Percentiles rank a stretch among this genome's conserved stretches.
Evolutionary conservation across 768 basidiomycete species (phyloP).

Genomic region (Naganishia onofrii): DNA sequence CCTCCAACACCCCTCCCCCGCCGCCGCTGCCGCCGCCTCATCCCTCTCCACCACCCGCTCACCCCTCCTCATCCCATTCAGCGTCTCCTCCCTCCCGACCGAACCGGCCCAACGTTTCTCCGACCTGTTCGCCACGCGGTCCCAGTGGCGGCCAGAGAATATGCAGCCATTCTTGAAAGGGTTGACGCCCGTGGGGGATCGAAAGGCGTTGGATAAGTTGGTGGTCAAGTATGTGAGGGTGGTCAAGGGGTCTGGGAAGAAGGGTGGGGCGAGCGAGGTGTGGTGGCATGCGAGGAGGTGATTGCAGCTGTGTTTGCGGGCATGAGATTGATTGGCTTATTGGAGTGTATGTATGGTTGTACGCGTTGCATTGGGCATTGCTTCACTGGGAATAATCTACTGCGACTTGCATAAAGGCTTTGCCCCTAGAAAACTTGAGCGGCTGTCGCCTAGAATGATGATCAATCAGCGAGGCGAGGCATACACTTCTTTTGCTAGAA

Average conservation of each 20-base stretch:
- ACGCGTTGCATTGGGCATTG: no score
- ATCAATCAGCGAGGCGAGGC: no score
- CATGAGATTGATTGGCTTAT: no score
- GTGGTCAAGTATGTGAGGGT: slow-evolving; percentile 81
- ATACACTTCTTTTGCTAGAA: no score
- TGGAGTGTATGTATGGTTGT: no score
- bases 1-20: slow-evolving; percentile 56
- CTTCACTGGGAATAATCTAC: no score
- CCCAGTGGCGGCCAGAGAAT: slow-evolving; percentile 63
- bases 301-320: background rate
- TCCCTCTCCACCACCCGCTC: slow-evolving; percentile 32
- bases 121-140: slow-evolving; percentile 70
- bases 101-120: slow-evolving; percentile 78
- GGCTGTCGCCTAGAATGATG: no score
- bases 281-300: slow-evolving; percentile 58
- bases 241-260: slow-evolving; percentile 61
- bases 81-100: slow-evolving; percentile 67
- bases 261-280: slow-evolving; percentile 47
- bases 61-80: slow-evolving; percentile 66
- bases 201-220: slow-evolving; percentile 82
- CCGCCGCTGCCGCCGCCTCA: slow-evolving; percentile 47
- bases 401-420: no score
- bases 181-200: slow-evolving; percentile 65
- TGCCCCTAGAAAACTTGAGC: no score
- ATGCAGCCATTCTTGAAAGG: slow-evolving; percentile 78